These are phyloP conservation scores for Sarocladium oryzae DNA, from an alignment of 2,329 filamentous ascomycete species.

Conservation along the genomic window DNA sequence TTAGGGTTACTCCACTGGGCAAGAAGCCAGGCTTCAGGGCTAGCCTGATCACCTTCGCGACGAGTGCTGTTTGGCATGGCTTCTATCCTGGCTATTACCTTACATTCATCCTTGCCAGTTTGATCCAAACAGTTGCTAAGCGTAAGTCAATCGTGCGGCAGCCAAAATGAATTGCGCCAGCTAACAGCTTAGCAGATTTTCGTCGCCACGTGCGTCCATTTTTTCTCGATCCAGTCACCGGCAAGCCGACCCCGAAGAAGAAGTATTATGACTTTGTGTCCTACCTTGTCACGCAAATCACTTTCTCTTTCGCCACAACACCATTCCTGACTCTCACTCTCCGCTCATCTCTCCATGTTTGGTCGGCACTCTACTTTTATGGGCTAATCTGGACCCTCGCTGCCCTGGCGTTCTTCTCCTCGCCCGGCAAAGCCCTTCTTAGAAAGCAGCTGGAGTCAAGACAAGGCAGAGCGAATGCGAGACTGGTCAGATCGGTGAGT, in stretches of 20 bases:
- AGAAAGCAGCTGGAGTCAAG: slow-evolving; percentile 53
- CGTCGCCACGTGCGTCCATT: slow-evolving; percentile 87
- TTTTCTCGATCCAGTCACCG: slow-evolving; percentile 75
- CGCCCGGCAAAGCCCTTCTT: slow-evolving; percentile 62
- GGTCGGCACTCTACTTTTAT: slow-evolving; percentile 88
- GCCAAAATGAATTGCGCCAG: not conserved
- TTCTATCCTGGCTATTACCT: slow-evolving; percentile 98
- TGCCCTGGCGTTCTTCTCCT: slow-evolving; percentile 70
- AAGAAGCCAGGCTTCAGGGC: slow-evolving; percentile 96
- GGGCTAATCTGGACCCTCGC: slow-evolving; percentile 59
- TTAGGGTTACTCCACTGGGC: slow-evolving; percentile 88
- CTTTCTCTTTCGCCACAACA: slow-evolving; percentile 73
- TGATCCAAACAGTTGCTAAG: slow-evolving; percentile 90
- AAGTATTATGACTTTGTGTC: slow-evolving; percentile 79
- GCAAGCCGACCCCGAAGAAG: slow-evolving; percentile 61
- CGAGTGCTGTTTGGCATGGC: slow-evolving; percentile 95
- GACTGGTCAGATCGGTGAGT: slow-evolving; percentile 44
- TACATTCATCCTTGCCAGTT: slow-evolving; percentile 79
- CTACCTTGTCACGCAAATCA: slow-evolving; percentile 70
- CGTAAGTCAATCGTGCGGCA: slow-evolving; percentile 51
- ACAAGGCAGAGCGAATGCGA: slow-evolving; percentile 37
- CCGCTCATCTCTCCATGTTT: slow-evolving; percentile 63
- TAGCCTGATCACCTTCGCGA: slow-evolving; percentile 87
- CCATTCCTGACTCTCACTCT: slow-evolving; percentile 83
- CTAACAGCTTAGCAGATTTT: slow-evolving; percentile 53